Conservation (phyloP, 805 yeast genomes). For the Lipomyces chichibuensis region DNA sequence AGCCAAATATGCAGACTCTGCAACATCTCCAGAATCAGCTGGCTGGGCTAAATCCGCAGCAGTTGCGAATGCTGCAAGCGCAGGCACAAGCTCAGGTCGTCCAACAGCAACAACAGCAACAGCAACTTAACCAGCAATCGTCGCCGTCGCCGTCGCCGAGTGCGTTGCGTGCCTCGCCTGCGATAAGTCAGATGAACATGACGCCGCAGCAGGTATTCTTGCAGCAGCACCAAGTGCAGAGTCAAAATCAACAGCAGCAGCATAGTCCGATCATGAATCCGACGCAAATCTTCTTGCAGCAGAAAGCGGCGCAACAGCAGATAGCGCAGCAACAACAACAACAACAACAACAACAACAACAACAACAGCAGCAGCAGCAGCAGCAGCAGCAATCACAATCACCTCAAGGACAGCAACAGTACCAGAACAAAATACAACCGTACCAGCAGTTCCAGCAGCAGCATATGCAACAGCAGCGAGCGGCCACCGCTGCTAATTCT, state of each 20-base stretch:
- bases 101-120: conserved; percentile 15
- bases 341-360: neutral
- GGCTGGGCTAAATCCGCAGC: conserved; percentile 8
- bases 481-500: conserved; percentile 5
- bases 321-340: neutral
- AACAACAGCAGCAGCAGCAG: conserved; percentile 6
- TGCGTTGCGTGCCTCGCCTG: conserved; percentile 11
- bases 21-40: conserved; percentile 10
- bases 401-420: conserved; percentile 11
- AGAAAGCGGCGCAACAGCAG: neutral
- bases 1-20: conserved; percentile 6
- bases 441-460: conserved; percentile 10
- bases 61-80: conserved; percentile 8
- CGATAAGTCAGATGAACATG: conserved; percentile 5
- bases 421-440: conserved; percentile 14
- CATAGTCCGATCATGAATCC: conserved; percentile 6
- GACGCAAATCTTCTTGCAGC: conserved; percentile 2
- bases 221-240: conserved; percentile 18
- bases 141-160: conserved; percentile 8
- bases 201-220: conserved; percentile 10
- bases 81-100: conserved; percentile 19
- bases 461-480: conserved; percentile 15
- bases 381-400: conserved; percentile 9
- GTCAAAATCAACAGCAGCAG: conserved; percentile 20
- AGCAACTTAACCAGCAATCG: conserved; percentile 18